phyloP scores from a whole-genome alignment of 176 grass and related monocot genomes.

The Alopecurus myosuroides region DNA sequence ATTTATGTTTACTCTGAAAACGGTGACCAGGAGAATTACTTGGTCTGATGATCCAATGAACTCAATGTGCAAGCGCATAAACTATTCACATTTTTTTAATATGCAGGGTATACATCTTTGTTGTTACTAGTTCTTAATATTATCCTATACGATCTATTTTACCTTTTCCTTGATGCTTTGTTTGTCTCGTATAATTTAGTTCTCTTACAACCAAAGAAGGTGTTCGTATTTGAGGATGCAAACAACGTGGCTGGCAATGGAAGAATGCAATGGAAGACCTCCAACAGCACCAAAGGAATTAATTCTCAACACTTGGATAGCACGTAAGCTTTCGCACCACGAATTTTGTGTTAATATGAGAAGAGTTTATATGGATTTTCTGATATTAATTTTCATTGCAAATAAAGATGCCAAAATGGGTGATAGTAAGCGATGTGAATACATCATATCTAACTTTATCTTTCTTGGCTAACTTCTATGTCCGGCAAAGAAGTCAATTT shows the following conservation, averaged over 20 bases:
- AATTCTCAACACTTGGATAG: no score
- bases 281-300: slow-evolving; percentile 50
- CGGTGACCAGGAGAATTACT: slow-evolving; percentile 65
- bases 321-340: no score
- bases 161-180: not conserved
- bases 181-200: not conserved
- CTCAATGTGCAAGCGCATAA: slow-evolving; percentile 75
- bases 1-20: slow-evolving; percentile 86
- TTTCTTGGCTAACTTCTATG: not conserved
- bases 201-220: slow-evolving; percentile 80
- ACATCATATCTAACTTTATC: not conserved
- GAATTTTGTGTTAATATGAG: no score
- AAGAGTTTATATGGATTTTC: no score
- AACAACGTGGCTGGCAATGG: slow-evolving; percentile 88
- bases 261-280: slow-evolving; percentile 95
- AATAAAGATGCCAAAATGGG: slow-evolving; percentile 14
- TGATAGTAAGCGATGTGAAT: slow-evolving; percentile 7
- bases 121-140: not conserved
- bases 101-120: slow-evolving; percentile 60
- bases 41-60: slow-evolving; percentile 78
- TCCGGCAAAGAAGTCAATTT: slow-evolving; percentile 11
- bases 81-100: slow-evolving; percentile 89
- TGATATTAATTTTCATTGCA: slow-evolving; percentile 27
- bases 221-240: slow-evolving; percentile 82
- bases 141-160: not conserved